Evolutionary conservation across 2,329 filamentous ascomycete genomes (phyloP).

Genomic region (Colletotrichum viniferum): DNA sequence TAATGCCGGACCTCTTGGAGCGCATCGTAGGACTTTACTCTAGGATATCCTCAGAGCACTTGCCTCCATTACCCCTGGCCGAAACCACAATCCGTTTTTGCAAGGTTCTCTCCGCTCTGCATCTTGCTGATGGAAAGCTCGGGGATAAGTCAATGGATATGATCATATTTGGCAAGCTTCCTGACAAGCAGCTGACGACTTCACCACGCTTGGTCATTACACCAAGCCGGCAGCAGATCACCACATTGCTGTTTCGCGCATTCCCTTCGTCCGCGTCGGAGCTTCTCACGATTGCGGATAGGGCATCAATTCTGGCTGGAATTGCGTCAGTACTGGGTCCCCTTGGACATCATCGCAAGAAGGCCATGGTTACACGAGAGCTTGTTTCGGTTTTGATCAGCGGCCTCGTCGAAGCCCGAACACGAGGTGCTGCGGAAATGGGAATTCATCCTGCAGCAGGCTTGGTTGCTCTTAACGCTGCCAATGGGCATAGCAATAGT

Average conservation of each 20-base stretch:
- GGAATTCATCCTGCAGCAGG: slow-evolving; percentile 94
- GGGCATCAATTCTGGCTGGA: slow-evolving; percentile 80
- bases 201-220: slow-evolving; percentile 60
- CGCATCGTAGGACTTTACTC: slow-evolving; percentile 77
- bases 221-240: slow-evolving; percentile 67
- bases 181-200: slow-evolving; percentile 53
- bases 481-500: slow-evolving; percentile 52
- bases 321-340: slow-evolving; percentile 85
- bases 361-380: slow-evolving; percentile 87
- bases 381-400: slow-evolving; percentile 82
- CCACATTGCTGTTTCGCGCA: slow-evolving; percentile 68
- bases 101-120: slow-evolving; percentile 71
- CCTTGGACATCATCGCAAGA: slow-evolving; percentile 84
- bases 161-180: slow-evolving; percentile 66
- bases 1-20: slow-evolving; percentile 77
- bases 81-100: slow-evolving; percentile 77
- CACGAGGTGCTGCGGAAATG: slow-evolving; percentile 92
- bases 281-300: slow-evolving; percentile 73
- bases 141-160: slow-evolving; percentile 65
- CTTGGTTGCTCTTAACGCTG: slow-evolving; percentile 71
- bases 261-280: slow-evolving; percentile 72
- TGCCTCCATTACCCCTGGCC: slow-evolving; percentile 73
- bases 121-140: slow-evolving; percentile 68
- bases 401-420: slow-evolving; percentile 87
- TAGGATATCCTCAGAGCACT: slow-evolving; percentile 70